A percentile compares a stretch with the other conserved stretches of the same genome.
Evolutionary conservation across 1,139 yeast species (phyloP).

Genomic region (Saccharomyces hybrid): DNA sequence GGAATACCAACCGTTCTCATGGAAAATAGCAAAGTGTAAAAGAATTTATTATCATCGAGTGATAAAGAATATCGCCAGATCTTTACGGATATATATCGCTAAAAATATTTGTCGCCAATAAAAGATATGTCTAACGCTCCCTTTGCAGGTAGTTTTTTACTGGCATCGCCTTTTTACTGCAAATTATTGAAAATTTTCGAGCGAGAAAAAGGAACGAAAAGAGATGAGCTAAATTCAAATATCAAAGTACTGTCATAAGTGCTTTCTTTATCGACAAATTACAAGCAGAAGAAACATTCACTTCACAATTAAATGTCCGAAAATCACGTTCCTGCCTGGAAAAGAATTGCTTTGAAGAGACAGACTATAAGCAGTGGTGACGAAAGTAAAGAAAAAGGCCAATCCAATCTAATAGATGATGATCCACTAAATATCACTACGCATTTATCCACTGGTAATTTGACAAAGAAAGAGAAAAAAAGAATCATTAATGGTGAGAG

Average conservation of each 20-base stretch:
- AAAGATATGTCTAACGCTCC: not conserved
- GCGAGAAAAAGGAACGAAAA: not conserved
- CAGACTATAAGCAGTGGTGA: constrained; percentile 16
- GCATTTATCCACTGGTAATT: constrained; percentile 40
- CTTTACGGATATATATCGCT: not conserved
- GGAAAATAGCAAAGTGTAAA: not conserved
- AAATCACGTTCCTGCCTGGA: constrained; percentile 76
- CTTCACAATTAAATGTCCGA: constrained; percentile 18
- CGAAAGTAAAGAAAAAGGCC: constrained; percentile 10
- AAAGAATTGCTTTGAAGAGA: constrained; percentile 59
- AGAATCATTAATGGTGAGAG: constrained; percentile 36
- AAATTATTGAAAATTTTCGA: not conserved
- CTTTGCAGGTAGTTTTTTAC: not conserved
- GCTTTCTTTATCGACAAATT: not conserved
- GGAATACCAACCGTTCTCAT: not conserved
- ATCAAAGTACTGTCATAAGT: not conserved
- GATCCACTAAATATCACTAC: constrained; percentile 36
- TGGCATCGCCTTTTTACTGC: not conserved
- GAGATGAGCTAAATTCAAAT: not conserved
- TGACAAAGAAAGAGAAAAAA: constrained; percentile 43
- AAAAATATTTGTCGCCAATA: not conserved
- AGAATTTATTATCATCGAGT: not conserved
- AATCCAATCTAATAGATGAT: constrained; percentile 5
- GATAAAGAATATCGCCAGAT: not conserved
- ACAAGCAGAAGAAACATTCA: not conserved